Evolutionary conservation across 106 monocot genomes (phyloP), one percentile per base, ranked within the genome.

Genomic region (Allium cepa): DNA sequence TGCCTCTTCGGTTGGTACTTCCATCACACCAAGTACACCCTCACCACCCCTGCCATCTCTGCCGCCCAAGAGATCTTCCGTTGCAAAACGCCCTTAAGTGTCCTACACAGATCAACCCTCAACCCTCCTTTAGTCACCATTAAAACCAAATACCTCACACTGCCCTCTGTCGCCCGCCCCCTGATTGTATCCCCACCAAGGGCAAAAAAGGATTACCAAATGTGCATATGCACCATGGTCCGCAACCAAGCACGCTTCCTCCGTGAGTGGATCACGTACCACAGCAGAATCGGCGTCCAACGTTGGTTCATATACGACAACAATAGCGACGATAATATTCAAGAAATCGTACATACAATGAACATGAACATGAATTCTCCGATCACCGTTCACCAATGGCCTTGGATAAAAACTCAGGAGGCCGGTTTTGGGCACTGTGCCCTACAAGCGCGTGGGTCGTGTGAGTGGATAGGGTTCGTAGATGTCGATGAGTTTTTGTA

Each of bases 171-270:
- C 9, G 92, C 93, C 10, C 69, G 56, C 45, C 82, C 90, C 0
- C 79, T 80, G 28, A 57, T 47, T 10, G 27, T 91, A 15, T 27
- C 69, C 13, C 50, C 18, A 13, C 50, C 4, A 47, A 18, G 45
- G 36, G 47, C 57, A 55, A 55, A 11, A 27, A 79, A 77, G 71
- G 27, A 50, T 48, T 77, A 93, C 45, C 62, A 59, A 7, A 90
- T 99, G 93, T 99, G 99, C 36, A 82, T 85, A 6, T 99, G 99
- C 85, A 93, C 93, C 9, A 99, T 99, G 99, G 72, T 99, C 18
- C 84, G 90, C 57, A 99, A 99, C 83, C 99, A 99, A 72, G 99
- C 99, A 2, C 73, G 83, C 71, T 99, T 93, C 57, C 74, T 99
- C 56, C 79, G 52, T 0, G 99, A 99, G 72, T 99, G 99, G 99